Evolutionary conservation across 306 rosid genomes (phyloP).

Genomic region (Vigna mungo): DNA sequence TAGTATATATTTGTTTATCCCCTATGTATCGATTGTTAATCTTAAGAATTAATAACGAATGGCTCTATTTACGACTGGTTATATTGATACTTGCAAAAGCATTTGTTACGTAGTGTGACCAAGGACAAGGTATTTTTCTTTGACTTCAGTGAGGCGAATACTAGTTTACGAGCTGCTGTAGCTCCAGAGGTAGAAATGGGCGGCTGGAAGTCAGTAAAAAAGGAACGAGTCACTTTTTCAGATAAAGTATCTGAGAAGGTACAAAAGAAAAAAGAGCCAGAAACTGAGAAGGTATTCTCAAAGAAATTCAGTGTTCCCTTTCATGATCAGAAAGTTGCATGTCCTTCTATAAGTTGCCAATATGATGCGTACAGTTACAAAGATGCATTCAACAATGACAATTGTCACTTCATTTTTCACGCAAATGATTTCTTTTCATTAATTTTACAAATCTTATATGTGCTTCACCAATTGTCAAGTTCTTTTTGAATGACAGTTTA

Average conservation of each 20-base stretch:
- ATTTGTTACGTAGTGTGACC: not conserved
- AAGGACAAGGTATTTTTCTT: slow-evolving; percentile 40
- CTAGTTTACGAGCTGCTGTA: slow-evolving; percentile 45
- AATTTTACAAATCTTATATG: not conserved
- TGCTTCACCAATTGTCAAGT: slow-evolving; percentile 27
- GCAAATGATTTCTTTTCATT: slow-evolving; percentile 38
- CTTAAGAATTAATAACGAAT: not conserved
- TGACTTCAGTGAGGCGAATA: slow-evolving; percentile 59
- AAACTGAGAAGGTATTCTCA: slow-evolving; percentile 55
- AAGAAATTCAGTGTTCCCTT: slow-evolving; percentile 12
- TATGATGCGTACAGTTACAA: not conserved
- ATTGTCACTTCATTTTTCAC: slow-evolving; percentile 24
- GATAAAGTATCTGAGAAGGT: slow-evolving; percentile 51
- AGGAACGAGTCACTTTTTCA: slow-evolving; percentile 48
- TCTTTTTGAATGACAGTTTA: slow-evolving; percentile 48
- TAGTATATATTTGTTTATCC: slow-evolving; percentile 3
- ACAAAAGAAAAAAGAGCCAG: slow-evolving; percentile 50
- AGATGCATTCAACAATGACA: slow-evolving; percentile 44
- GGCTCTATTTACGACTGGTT: slow-evolving; percentile 19
- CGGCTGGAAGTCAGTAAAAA: slow-evolving; percentile 79
- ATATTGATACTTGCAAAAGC: slow-evolving; percentile 37
- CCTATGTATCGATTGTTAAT: not conserved
- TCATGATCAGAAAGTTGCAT: slow-evolving; percentile 22
- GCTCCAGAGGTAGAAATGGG: slow-evolving; percentile 61
- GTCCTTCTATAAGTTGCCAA: slow-evolving; percentile 22